Conservation (phyloP, 768 basidiomycete species). For the Hirschioporus abietinus region DNA sequence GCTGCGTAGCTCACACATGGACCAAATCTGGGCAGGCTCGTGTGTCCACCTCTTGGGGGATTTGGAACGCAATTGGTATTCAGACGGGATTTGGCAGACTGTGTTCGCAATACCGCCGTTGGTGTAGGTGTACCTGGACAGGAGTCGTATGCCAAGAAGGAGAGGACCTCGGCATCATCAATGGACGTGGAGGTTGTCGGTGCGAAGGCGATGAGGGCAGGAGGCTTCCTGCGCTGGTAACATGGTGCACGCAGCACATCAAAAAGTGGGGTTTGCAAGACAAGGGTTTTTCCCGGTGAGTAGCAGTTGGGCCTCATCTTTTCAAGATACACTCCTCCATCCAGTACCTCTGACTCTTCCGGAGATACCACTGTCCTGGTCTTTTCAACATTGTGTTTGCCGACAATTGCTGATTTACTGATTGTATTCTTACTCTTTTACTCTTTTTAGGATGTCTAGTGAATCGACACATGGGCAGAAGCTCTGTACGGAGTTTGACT, state of each 20-base stretch:
- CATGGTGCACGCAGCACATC: slow-evolving; percentile 79
- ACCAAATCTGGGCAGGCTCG: slow-evolving; percentile 48
- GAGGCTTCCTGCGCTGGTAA: slow-evolving; percentile 66
- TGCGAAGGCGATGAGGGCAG: slow-evolving; percentile 20
- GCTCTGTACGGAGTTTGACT: slow-evolving; percentile 77
- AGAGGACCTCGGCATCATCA: neutral
- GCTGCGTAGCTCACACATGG: slow-evolving; percentile 23
- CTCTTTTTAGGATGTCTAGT: slow-evolving; percentile 63
- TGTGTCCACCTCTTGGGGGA: slow-evolving; percentile 46
- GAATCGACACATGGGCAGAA: slow-evolving; percentile 74
- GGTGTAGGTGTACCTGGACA: slow-evolving; percentile 17
- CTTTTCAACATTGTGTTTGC: slow-evolving; percentile 1
- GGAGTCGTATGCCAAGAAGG: slow-evolving; percentile 9
- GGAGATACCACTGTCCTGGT: neutral
- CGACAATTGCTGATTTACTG: slow-evolving; percentile 6
- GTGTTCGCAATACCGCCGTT: slow-evolving; percentile 54
- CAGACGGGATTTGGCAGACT: slow-evolving; percentile 49
- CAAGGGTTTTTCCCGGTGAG: slow-evolving; percentile 81
- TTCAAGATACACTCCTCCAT: too few relatives aligned
- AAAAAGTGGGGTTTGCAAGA: slow-evolving; percentile 80
- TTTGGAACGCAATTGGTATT: slow-evolving; percentile 56
- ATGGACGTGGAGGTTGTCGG: slow-evolving; percentile 15
- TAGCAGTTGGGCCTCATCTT: too few relatives aligned
- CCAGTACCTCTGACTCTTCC: too few relatives aligned
- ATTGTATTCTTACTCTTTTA: slow-evolving; percentile 8